A percentile compares a stretch with the other conserved stretches of the same genome.
phyloP scores from a whole-genome alignment of 148 eudicot genomes.

The Vaccinium darrowii region DNA sequence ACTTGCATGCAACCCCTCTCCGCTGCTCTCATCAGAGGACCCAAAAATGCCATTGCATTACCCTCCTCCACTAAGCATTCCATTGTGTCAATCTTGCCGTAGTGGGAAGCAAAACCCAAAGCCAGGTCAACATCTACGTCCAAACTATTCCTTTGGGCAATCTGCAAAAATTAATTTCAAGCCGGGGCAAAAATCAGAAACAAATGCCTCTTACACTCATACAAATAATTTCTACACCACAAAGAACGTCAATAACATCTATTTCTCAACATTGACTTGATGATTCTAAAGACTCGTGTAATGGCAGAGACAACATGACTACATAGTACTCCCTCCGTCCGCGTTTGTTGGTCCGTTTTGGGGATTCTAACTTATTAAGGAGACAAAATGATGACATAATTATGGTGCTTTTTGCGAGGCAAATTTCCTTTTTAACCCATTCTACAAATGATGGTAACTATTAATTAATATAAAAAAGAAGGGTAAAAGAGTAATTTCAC shows the following conservation, averaged over 20 bases:
- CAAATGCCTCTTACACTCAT: background rate
- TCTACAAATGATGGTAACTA: too few relatives aligned
- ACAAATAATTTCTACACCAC: background rate
- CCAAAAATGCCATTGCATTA: slow-evolving; percentile 86
- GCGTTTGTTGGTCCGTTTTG: too few relatives aligned
- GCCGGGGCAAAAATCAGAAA: background rate
- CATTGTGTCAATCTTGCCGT: slow-evolving; percentile 84
- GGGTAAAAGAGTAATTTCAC: too few relatives aligned
- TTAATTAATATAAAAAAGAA: too few relatives aligned
- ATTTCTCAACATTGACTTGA: background rate
- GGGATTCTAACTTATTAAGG: too few relatives aligned
- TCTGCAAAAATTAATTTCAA: slow-evolving; percentile 38
- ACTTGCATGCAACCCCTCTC: slow-evolving; percentile 89
- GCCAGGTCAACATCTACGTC: slow-evolving; percentile 97
- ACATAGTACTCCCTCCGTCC: too few relatives aligned
- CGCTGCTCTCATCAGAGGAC: slow-evolving; percentile 95
- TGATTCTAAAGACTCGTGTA: background rate
- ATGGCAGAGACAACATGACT: background rate
- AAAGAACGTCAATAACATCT: background rate
- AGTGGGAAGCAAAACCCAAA: slow-evolving; percentile 94
- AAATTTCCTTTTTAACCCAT: too few relatives aligned
- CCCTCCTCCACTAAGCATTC: slow-evolving; percentile 98
- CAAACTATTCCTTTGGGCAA: slow-evolving; percentile 93
- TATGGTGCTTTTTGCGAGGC: too few relatives aligned
- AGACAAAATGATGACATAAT: too few relatives aligned